Conservation (phyloP, 306 rosid species). For the Cicer bijugum region DNA sequence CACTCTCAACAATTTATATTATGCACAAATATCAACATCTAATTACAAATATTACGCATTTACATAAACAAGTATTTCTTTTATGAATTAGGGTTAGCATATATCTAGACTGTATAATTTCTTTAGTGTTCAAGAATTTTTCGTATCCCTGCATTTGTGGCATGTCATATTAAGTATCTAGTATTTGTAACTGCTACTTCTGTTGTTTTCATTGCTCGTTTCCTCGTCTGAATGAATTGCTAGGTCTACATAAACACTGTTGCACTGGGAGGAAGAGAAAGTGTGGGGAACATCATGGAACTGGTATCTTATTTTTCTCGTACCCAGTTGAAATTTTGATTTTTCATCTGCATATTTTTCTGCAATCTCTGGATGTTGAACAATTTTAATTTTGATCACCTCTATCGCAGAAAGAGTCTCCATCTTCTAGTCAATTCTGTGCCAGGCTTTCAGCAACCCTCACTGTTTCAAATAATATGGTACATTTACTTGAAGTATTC, state of each 20-base stretch:
- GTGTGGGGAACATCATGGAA: slow-evolving; percentile 59
- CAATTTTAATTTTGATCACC: slow-evolving; percentile 40
- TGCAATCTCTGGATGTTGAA: slow-evolving; percentile 31
- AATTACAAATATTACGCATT: too few species aligned
- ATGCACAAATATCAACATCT: too few species aligned
- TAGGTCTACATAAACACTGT: slow-evolving; percentile 68
- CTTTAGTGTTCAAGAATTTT: too few species aligned
- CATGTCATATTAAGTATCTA: background rate
- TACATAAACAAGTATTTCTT: too few species aligned
- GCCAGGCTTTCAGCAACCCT: slow-evolving; percentile 67
- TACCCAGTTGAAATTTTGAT: slow-evolving; percentile 30
- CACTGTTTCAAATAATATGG: slow-evolving; percentile 77
- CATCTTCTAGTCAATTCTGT: slow-evolving; percentile 78
- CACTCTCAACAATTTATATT: too few species aligned
- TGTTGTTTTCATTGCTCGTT: slow-evolving; percentile 36
- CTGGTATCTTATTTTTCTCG: slow-evolving; percentile 80
- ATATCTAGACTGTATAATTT: too few species aligned
- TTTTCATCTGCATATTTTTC: slow-evolving; percentile 20
- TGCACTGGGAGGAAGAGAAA: slow-evolving; percentile 54
- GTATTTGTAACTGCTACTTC: slow-evolving; percentile 3
- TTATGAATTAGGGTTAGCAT: too few species aligned
- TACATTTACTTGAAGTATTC: slow-evolving; percentile 42
- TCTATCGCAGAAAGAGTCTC: slow-evolving; percentile 67
- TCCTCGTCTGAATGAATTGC: slow-evolving; percentile 47
- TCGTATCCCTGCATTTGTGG: too few species aligned